Conservation (phyloP, 83 land plant species). For the Picea engelmannii region DNA sequence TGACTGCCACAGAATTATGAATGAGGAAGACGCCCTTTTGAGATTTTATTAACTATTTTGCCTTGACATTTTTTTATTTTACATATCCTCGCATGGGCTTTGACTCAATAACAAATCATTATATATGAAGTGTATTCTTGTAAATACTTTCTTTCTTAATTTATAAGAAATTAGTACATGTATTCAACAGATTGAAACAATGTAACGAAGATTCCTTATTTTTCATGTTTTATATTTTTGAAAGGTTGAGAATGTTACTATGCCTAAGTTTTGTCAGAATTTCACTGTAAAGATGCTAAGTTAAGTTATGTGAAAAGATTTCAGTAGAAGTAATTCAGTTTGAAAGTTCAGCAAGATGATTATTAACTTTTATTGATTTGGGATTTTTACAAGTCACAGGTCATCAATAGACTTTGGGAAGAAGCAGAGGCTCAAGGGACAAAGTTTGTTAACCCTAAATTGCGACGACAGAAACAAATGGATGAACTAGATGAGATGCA, state of each 20-base stretch:
- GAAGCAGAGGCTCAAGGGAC: conserved; percentile 58
- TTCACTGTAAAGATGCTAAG: no score
- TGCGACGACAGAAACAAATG: conserved; percentile 63
- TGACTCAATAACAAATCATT: no score
- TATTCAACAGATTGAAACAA: background rate
- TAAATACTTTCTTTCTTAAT: no score
- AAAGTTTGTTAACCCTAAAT: conserved; percentile 31
- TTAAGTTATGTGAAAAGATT: background rate
- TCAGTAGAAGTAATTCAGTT: background rate
- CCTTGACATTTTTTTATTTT: no score
- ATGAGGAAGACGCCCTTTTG: background rate
- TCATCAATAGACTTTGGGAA: conserved; percentile 30
- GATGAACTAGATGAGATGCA: conserved; percentile 69
- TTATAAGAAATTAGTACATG: no score
- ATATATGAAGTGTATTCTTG: no score
- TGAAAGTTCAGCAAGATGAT: background rate
- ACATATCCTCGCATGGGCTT: no score
- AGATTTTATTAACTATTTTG: no score
- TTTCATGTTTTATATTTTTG: no score
- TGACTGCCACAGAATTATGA: background rate
- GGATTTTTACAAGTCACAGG: conserved; percentile 17
- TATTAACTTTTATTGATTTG: no score
- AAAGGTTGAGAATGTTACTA: no score
- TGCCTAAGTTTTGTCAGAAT: no score
- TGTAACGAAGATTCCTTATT: background rate